These are phyloP conservation scores for Penicillium brasilianum DNA, from an alignment of 2,329 filamentous ascomycete species.

Conservation along the genomic window DNA sequence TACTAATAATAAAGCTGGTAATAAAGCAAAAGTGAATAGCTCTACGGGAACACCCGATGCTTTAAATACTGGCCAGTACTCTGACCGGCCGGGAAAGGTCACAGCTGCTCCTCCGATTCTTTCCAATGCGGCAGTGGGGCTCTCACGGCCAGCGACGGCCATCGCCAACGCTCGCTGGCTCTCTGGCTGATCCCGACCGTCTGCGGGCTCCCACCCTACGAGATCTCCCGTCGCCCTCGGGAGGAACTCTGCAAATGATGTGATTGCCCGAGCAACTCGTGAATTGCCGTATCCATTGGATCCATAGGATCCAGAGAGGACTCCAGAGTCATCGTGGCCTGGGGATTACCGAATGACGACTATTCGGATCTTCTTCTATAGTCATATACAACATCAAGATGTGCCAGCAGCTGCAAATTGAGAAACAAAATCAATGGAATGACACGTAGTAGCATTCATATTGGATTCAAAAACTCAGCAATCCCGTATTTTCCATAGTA, in stretches of 20 bases:
- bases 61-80: constrained; percentile 28
- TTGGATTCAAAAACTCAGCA: neutral
- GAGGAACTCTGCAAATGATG: constrained; percentile 27
- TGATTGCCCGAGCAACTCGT: constrained; percentile 14
- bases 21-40: constrained; percentile 12
- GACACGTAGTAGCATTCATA: neutral
- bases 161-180: constrained; percentile 36
- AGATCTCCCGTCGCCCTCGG: constrained; percentile 48
- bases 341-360: neutral
- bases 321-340: neutral
- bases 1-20: constrained; percentile 5
- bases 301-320: neutral
- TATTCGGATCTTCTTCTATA: neutral
- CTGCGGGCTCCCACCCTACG: constrained; percentile 34
- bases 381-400: neutral
- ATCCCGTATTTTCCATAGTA: neutral
- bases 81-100: constrained; percentile 35
- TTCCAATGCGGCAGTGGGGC: constrained; percentile 47
- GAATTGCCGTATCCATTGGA: neutral
- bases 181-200: constrained; percentile 33
- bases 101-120: constrained; percentile 42
- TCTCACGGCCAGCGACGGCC: constrained; percentile 19
- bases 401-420: neutral
- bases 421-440: neutral
- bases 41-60: constrained; percentile 29